Percentiles rank a stretch among this genome's conserved stretches.
phyloP scores from a whole-genome alignment of 768 basidiomycete genomes.

The Phylloporus arenicola region DNA sequence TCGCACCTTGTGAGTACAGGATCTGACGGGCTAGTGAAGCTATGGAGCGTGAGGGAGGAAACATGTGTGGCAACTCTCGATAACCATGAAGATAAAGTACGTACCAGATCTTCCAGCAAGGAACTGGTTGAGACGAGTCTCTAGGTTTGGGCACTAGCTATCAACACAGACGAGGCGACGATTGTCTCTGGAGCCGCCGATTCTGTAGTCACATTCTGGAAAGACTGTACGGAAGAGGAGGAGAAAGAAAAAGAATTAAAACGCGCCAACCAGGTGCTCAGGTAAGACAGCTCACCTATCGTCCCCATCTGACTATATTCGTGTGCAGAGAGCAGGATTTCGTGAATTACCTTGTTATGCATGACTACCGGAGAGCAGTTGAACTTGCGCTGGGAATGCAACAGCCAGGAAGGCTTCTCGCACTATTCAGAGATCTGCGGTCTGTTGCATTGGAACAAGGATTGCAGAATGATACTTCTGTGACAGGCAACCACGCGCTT shows the following conservation, averaged over 20 bases:
- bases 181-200: constrained; percentile 95
- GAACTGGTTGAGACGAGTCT: not conserved
- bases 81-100: constrained; percentile 95
- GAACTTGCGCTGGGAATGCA: constrained; percentile 88
- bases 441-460: constrained; percentile 22
- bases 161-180: constrained; percentile 73
- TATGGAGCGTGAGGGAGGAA: constrained; percentile 91
- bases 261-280: constrained; percentile 68
- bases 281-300: constrained; percentile 47
- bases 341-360: constrained; percentile 77
- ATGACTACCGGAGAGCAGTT: constrained; percentile 89
- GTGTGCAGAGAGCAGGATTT: constrained; percentile 92
- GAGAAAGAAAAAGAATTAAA: constrained; percentile 69
- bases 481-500: constrained; percentile 68
- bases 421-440: constrained; percentile 67
- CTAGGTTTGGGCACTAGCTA: constrained; percentile 94
- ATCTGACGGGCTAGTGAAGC: constrained; percentile 91
- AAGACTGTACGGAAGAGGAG: constrained; percentile 86
- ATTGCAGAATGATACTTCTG: constrained; percentile 22
- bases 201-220: constrained; percentile 94
- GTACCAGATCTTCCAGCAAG: constrained; percentile 15
- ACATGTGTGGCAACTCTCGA: constrained; percentile 86
- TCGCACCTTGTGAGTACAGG: constrained; percentile 86
- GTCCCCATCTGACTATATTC: constrained; percentile 7
- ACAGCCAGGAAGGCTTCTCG: constrained; percentile 83